These are phyloP conservation scores for Nitzschia inconspicua DNA, from an alignment of 108 stramenopile genomes.

Conservation along the genomic window DNA sequence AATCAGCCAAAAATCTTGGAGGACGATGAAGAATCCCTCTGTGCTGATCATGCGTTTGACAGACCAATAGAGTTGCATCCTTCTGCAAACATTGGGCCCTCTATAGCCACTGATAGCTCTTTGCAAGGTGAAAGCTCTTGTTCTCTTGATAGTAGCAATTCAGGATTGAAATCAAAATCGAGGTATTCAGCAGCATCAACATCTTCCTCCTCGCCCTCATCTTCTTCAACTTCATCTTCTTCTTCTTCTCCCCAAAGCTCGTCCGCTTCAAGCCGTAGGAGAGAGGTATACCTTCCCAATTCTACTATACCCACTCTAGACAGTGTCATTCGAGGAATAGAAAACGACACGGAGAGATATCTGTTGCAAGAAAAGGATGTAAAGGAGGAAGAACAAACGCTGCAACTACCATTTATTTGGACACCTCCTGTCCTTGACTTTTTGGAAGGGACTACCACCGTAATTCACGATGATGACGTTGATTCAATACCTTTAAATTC, in stretches of 20 bases:
- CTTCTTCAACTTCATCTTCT: background rate
- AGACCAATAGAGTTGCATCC: too few species aligned
- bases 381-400: background rate
- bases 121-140: background rate
- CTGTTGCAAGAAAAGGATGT: background rate
- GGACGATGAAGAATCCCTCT: background rate
- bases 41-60: background rate
- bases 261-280: too few species aligned
- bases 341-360: background rate
- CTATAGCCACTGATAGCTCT: too few species aligned
- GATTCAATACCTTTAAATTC: too few species aligned
- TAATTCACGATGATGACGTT: too few species aligned
- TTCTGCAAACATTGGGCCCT: too few species aligned
- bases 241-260: background rate
- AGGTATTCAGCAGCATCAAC: background rate
- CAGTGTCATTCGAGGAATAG: conserved; percentile 9
- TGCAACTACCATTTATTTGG: background rate
- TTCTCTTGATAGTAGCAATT: background rate
- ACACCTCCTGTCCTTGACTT: conserved; percentile 14
- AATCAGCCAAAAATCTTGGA: conserved; percentile 1
- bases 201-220: background rate
- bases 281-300: background rate
- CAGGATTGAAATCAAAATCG: background rate
- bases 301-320: conserved; percentile 12
- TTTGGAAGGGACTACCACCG: too few species aligned